Base-by-base conservation (phyloP, 441 rosid genomes). In the Syzygium malaccense region DNA sequence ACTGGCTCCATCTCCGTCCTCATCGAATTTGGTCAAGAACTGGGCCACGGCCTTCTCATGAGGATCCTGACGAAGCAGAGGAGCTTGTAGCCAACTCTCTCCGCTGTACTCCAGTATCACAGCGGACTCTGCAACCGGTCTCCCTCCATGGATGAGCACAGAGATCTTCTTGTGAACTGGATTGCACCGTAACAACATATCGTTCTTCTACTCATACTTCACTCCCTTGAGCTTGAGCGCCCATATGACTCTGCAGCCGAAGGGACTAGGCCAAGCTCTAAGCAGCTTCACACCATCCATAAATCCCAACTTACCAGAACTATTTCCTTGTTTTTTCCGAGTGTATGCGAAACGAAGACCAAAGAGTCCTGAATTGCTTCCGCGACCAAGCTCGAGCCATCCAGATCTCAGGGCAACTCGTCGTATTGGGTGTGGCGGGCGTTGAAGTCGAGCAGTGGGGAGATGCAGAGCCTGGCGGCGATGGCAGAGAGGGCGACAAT, bases 11-110 rank as follows among this genome's bases (percentile, higher is more conserved):
- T 60, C 32, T 12, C 32, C 15, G 51, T 94, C 93, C 12, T 91
- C 91, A n/a, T 41, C 86, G 56, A 92, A 94, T 88, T 92, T 93
- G 32, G 51, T 89, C 95, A 95, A 94, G 87, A 94, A 91, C 41
- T 93, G 90, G 66, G 93, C 93, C 78, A 30, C 3, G 33, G 95
- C 90, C 55, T 92, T 91, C 85, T 91, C 91, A 17, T 79, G 64
- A 41, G 93, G 92, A 87, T 92, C 89, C 57, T 86, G 54, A 15
- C 93, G 93, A 60, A 93, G 94, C 88, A 93, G 87, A 45, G 94
- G 88, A 66, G 57, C 88, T 2, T 87, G 68, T 6, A 93, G 93
- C 93, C 94, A 92, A 12, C 57, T 86, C 87, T 92, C 93, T 33
- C 89, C 94, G 6, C 92, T 88, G 86, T 93, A 91, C 89, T 92